Evolutionary conservation across 192 early-diverging fungal species (phyloP), one percentile per base, ranked within the genome.

Genomic region (Gonapodya prolifera): DNA sequence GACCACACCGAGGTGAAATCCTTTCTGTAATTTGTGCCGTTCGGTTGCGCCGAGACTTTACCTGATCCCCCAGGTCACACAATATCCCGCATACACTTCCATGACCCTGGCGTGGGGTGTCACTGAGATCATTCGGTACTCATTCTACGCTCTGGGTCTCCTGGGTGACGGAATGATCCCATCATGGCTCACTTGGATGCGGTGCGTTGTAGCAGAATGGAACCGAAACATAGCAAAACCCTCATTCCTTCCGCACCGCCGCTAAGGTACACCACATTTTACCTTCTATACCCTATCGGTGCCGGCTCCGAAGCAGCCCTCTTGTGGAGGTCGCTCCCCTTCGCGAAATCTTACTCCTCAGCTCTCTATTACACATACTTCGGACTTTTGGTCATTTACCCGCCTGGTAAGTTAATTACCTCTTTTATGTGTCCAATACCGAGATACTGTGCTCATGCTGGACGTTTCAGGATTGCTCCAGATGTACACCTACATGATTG

Each of bases 401-500:
- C 82, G n/a, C 91, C 90, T 35, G 90, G 91, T 92, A 91, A 83
- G 70, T 29, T 61, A 8, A 18, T 30, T 13, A 69, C 79, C 18
- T 77, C 2, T 2, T 2, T 69, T 17, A 2, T 28, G n/a, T 29
- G 30, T 8, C 1, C 23, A 29, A 29, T 78, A 29, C 31, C 35
- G 35, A 45, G 75, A 13, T 36, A 29, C 35, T 33, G 82, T 18
- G 34, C 45, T 74, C 23, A 35, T 18, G 30, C 76, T 35, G 2
- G 29, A 23, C 76, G 61, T n/a, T 75, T 70, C 85, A 83, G 94
- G 92, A 8, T 91, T 96, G 81, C 92, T 87, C 81, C 84, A 87
- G 74, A 91, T 98, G 87, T 96, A 96, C 85, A 88, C 88, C 0
- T 92, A 98, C 82, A 98, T 98, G 96, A 91, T 94, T 70, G 84